phyloP scores from a whole-genome alignment of 352 stramenopile genomes.

The Blastocystis sp. region DNA sequence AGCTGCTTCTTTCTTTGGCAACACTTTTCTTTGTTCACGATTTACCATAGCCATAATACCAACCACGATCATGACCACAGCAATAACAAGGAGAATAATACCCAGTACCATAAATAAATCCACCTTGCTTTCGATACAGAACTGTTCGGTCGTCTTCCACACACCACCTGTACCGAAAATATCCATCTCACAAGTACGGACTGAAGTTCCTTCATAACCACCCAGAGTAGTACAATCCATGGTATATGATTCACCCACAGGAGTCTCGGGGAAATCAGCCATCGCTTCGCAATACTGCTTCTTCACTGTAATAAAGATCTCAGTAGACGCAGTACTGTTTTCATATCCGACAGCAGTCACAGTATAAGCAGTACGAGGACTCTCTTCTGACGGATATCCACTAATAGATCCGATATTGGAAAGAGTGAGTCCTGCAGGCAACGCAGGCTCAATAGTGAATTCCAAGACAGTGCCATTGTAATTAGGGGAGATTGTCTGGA shows the following conservation, averaged over 20 bases:
- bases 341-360: neutral
- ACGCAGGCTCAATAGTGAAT: neutral
- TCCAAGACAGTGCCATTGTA: neutral
- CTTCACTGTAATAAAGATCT: neutral
- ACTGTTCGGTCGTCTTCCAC: neutral
- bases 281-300: neutral
- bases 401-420: neutral
- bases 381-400: slow-evolving; percentile 1
- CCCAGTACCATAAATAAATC: slow-evolving; percentile 5
- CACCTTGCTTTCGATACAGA: slow-evolving; percentile 37
- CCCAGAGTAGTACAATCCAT: neutral
- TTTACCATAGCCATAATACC: slow-evolving; percentile 45
- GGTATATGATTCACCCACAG: neutral
- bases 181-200: neutral
- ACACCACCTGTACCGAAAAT: neutral
- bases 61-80: neutral
- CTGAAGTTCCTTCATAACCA: neutral
- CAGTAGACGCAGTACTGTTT: neutral
- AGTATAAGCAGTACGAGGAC: neutral
- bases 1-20: neutral
- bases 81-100: slow-evolving; percentile 21
- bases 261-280: slow-evolving; percentile 1
- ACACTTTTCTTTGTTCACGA: neutral
- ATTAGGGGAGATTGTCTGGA: neutral
- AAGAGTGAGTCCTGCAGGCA: neutral